Conservation (phyloP, 1,139 yeast species). For the Lodderomyces jiufengensis region DNA sequence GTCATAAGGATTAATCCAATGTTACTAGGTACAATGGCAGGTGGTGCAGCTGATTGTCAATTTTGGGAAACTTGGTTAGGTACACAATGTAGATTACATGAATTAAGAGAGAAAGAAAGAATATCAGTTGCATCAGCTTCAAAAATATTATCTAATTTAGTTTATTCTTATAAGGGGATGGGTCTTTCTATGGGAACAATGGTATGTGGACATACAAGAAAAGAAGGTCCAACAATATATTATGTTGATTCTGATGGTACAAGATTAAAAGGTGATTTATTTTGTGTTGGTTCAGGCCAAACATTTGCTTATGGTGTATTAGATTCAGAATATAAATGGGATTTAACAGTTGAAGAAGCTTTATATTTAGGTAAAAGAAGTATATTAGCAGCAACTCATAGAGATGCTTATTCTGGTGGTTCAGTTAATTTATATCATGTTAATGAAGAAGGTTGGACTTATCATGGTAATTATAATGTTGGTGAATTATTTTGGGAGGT, state of each 20-base stretch:
- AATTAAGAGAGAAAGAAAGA: constrained; percentile 88
- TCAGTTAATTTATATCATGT: constrained; percentile 90
- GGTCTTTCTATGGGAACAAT: constrained; percentile 99
- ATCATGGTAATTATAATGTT: constrained; percentile 92
- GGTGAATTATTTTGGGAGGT: constrained; percentile 91
- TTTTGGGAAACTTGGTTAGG: constrained; percentile 99
- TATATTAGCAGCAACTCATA: constrained; percentile 94
- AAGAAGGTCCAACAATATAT: constrained; percentile 92
- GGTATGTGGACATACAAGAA: constrained; percentile 95
- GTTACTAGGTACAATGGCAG: constrained; percentile 97
- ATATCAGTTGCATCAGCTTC: constrained; percentile 97
- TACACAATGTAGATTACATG: constrained; percentile 92
- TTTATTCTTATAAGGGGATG: constrained; percentile 93
- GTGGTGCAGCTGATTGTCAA: constrained; percentile 99
- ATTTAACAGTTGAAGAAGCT: constrained; percentile 87
- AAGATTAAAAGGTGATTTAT: constrained; percentile 87
- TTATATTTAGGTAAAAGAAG: constrained; percentile 91
- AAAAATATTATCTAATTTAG: constrained; percentile 85
- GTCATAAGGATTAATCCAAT: constrained; percentile 96
- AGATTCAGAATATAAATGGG: constrained; percentile 90
- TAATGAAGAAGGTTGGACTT: constrained; percentile 90
- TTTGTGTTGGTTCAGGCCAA: constrained; percentile 99
- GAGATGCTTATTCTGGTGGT: constrained; percentile 99
- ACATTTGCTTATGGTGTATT: constrained; percentile 99
- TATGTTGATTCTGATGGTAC: constrained; percentile 98